phyloP scores from a whole-genome alignment of 257 asterid species.

The Cordia subcordata region DNA sequence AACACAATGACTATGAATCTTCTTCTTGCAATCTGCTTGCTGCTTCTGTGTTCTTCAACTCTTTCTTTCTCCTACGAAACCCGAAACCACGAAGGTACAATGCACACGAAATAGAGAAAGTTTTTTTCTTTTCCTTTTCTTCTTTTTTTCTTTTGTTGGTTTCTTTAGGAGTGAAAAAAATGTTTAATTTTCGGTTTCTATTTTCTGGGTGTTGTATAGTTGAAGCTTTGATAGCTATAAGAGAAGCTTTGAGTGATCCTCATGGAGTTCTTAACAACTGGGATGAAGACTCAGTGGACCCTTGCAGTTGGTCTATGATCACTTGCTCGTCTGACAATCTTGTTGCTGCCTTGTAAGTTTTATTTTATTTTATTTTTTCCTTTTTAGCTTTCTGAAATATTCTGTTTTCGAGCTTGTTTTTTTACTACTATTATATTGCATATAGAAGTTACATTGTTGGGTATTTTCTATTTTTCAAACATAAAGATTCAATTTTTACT shows the following conservation, averaged over 20 bases:
- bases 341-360: constrained; percentile 67
- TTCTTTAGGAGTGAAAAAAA: not conserved
- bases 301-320: constrained; percentile 97
- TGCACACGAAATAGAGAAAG: not conserved
- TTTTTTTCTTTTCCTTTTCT: constrained; percentile 6
- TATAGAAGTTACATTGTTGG: not conserved
- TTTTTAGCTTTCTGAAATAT: not conserved
- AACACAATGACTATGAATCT: constrained; percentile 30
- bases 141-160: too few species aligned
- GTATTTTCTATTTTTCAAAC: not conserved
- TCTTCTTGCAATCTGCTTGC: not conserved
- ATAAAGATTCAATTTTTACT: constrained; percentile 6
- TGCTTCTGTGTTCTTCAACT: constrained; percentile 29
- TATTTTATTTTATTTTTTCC: not conserved
- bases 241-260: constrained; percentile 58
- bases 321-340: constrained; percentile 83
- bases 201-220: constrained; percentile 29
- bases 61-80: constrained; percentile 48
- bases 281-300: constrained; percentile 95
- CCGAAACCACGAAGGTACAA: constrained; percentile 80
- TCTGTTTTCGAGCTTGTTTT: not conserved
- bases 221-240: constrained; percentile 66
- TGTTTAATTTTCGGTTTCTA: constrained; percentile 2
- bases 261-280: constrained; percentile 82
- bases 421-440: not conserved